Evolutionary conservation across 2,329 filamentous ascomycete genomes (phyloP).

Genomic region (Laburnicola sp.): DNA sequence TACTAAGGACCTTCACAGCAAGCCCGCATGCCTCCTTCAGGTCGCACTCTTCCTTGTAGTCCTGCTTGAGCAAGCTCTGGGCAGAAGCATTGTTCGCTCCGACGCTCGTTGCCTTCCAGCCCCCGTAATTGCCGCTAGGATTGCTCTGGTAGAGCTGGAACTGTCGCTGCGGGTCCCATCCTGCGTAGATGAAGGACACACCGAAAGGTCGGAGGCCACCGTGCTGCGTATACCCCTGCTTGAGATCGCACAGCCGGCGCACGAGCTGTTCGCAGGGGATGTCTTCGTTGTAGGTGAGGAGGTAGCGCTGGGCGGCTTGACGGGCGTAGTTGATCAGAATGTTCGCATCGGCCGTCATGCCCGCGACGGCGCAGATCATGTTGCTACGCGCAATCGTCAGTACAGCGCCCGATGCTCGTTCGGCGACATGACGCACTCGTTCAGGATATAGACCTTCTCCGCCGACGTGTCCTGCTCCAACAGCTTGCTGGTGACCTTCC

Average conservation of each 20-base stretch:
- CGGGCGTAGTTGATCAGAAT: constrained; percentile 99
- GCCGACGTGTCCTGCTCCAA: constrained; percentile 99
- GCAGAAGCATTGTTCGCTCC: constrained; percentile 98
- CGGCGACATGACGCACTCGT: constrained; percentile 70
- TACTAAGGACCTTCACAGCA: constrained; percentile 98
- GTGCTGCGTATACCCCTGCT: constrained; percentile 99
- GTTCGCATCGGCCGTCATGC: constrained; percentile 99
- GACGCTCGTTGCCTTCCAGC: constrained; percentile 98
- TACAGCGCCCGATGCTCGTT: background rate
- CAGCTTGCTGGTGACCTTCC: constrained; percentile 98
- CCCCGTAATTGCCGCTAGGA: constrained; percentile 96
- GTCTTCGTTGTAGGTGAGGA: constrained; percentile 99
- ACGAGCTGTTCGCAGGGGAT: constrained; percentile 99
- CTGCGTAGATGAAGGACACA: constrained; percentile 99
- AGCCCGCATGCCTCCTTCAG: constrained; percentile 95
- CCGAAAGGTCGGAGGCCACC: constrained; percentile 97
- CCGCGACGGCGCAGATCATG: constrained; percentile 99
- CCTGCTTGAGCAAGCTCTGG: constrained; percentile 95
- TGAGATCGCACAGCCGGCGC: constrained; percentile 92
- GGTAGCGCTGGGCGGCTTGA: constrained; percentile 94
- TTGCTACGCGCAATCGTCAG: constrained; percentile 64
- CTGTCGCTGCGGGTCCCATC: constrained; percentile 91
- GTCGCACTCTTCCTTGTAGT: constrained; percentile 98
- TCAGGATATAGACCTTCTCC: constrained; percentile 99
- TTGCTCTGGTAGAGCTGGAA: constrained; percentile 99